Percentiles rank a stretch among this genome's conserved stretches.
These are phyloP conservation scores for Fusarium xyrophilum DNA, from an alignment of 2,329 filamentous ascomycete species.

Conservation along the genomic window DNA sequence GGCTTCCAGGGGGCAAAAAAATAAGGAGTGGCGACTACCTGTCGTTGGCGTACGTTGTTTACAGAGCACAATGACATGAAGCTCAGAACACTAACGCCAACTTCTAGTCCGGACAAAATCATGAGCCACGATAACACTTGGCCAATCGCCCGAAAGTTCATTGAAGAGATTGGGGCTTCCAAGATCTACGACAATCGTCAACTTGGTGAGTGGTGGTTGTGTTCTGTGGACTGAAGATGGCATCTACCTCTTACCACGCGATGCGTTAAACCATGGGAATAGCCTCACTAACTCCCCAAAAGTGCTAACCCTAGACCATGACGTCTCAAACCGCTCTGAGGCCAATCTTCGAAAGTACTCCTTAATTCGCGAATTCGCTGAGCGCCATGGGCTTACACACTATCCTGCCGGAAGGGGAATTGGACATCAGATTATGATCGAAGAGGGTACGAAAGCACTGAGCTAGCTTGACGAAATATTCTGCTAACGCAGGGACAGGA, in stretches of 20 bases:
- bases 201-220: constrained; percentile 26
- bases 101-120: neutral
- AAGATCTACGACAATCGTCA: constrained; percentile 74
- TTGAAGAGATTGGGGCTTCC: neutral
- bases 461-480: fast-evolving
- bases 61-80: too few relatives aligned
- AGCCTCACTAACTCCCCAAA: neutral
- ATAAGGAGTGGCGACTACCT: constrained; percentile 82
- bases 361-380: constrained; percentile 82
- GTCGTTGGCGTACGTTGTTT: too few relatives aligned
- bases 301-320: constrained; percentile 86
- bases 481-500: constrained; percentile 50
- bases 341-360: constrained; percentile 83
- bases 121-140: neutral
- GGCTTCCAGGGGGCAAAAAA: constrained; percentile 74
- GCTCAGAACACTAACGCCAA: too few relatives aligned
- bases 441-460: constrained; percentile 48
- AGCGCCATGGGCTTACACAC: constrained; percentile 77
- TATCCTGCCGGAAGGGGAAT: constrained; percentile 82
- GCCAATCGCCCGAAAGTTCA: too few relatives aligned
- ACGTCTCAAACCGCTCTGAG: constrained; percentile 58
- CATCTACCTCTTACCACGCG: too few relatives aligned
- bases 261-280: neutral
- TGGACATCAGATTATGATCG: constrained; percentile 91
- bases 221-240: too few relatives aligned